Conservation (phyloP, 129 eudicot species). For the Heracleum sosnowskyi region DNA sequence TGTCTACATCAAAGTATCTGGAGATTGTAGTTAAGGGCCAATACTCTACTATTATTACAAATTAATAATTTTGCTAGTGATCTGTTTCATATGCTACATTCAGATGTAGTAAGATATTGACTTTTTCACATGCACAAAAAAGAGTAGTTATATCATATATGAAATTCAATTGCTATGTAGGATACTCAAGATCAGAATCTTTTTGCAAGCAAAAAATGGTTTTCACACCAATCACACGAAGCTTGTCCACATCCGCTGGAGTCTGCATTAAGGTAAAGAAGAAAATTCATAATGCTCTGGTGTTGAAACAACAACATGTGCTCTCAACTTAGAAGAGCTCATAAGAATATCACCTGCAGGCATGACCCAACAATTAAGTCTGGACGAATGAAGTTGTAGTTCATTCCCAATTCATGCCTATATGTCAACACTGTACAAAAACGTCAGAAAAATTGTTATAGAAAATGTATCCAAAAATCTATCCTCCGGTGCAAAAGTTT, state of each 20-base stretch:
- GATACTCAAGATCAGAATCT: constrained; percentile 98
- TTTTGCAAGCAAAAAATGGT: constrained; percentile 91
- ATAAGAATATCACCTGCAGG: constrained; percentile 58
- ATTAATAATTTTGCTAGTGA: constrained; percentile 3
- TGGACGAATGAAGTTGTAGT: constrained; percentile 89
- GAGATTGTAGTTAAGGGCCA: constrained; percentile 30
- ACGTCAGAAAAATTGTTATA: constrained; percentile 19
- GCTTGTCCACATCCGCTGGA: constrained; percentile 94
- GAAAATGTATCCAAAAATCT: neutral
- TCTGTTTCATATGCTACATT: neutral
- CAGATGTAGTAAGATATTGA: neutral
- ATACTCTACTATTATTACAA: constrained; percentile 5
- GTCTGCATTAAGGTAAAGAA: constrained; percentile 40
- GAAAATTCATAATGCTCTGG: constrained; percentile 7
- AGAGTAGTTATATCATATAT: neutral
- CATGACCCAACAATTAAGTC: constrained; percentile 95
- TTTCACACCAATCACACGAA: constrained; percentile 64
- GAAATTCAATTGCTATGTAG: constrained; percentile 16
- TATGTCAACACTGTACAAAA: constrained; percentile 68
- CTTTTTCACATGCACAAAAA: neutral
- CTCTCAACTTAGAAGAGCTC: neutral
- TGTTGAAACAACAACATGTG: neutral
- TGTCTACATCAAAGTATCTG: constrained; percentile 88
- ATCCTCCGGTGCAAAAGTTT: neutral
- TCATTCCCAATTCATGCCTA: constrained; percentile 97